phyloP scores from a whole-genome alignment of 352 stramenopile genomes.

The Pythium monospermum region DNA sequence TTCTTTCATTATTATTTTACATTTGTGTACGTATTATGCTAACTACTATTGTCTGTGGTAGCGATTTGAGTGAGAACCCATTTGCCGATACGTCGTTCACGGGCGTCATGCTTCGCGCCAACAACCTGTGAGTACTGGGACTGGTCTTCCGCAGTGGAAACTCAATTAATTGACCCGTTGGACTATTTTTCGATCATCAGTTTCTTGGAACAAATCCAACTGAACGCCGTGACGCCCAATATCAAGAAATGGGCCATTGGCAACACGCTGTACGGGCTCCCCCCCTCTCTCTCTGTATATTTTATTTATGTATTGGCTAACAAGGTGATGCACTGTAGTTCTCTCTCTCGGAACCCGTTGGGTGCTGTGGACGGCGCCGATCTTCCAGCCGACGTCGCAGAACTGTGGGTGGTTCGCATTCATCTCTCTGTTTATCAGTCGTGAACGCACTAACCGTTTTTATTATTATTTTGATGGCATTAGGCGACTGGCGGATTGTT shows the following conservation, averaged over 20 bases:
- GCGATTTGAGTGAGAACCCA: conserved; percentile 22
- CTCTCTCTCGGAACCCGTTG: conserved; percentile 16
- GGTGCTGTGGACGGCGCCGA: conserved; percentile 4
- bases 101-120: conserved; percentile 13
- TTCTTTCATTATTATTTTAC: not conserved
- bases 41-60: not conserved
- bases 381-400: conserved; percentile 13
- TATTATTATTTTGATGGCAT: not conserved
- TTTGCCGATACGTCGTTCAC: conserved; percentile 9
- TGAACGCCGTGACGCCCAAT: conserved; percentile 15
- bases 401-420: conserved; percentile 10
- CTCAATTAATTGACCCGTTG: no score
- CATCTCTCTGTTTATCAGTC: not conserved
- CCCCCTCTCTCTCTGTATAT: not conserved
- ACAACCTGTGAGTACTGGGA: conserved; percentile 11
- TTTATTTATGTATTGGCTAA: no score
- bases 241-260: conserved; percentile 18
- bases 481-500: conserved; percentile 15
- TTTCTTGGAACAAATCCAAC: conserved; percentile 16
- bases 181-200: not conserved
- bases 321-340: no score
- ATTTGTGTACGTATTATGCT: not conserved
- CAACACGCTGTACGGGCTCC: conserved; percentile 16
- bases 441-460: no score
- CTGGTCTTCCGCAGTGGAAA: no score